Base-by-base conservation (phyloP, 2,329 filamentous ascomycete species). In the Pseudogymnoascus sp. region DNA sequence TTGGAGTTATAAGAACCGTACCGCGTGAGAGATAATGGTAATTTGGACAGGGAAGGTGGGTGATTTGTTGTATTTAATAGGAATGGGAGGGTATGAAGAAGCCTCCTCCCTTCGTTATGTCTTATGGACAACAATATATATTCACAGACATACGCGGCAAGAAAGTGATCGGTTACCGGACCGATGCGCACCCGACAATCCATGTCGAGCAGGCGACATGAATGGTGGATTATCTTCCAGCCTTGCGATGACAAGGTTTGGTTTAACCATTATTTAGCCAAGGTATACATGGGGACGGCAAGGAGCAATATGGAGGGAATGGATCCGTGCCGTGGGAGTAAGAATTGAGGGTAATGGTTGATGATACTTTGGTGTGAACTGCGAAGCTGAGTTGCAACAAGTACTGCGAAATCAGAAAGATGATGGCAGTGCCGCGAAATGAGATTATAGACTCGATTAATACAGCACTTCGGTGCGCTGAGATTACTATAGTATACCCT, bases 171-270 rank as follows among this genome's bases (percentile, higher is more conserved):
- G 34, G 34, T 14, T 37, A 37, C 34, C 34, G 34, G 34, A 37
- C 34, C 34, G 34, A 37, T 12, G 34, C 12, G 14, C 34, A 14
- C 4, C 8, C 8, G 47, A 54, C n/a, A 54, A 18, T 6, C 25
- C 20, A 25, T 43, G 20, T n/a, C 12, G 12, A 28, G 12, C 18
- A 20, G 43, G 28, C 28, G 47, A 54, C 39, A 43, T 54, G 47
- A 54, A 54, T 54, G 47, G 47, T 32, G 47, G 47, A 54, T 54
- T 54, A 54, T 54, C 25, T 54, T 12, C 2, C 25, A 54, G 47
- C 9, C 47, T 7, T 32, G 47, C 47, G 28, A 54, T 8, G 9
- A 30, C 47, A 5, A 12, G 47, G 47, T 54, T 30, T 18, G 28
- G 47, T 54, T 32, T 54, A 54, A n/a, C 47, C 47, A 28, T 32